Evolutionary conservation across 352 stramenopile genomes (phyloP), one percentile per base, ranked within the genome.

Genomic region (Pythium apleroticum): DNA sequence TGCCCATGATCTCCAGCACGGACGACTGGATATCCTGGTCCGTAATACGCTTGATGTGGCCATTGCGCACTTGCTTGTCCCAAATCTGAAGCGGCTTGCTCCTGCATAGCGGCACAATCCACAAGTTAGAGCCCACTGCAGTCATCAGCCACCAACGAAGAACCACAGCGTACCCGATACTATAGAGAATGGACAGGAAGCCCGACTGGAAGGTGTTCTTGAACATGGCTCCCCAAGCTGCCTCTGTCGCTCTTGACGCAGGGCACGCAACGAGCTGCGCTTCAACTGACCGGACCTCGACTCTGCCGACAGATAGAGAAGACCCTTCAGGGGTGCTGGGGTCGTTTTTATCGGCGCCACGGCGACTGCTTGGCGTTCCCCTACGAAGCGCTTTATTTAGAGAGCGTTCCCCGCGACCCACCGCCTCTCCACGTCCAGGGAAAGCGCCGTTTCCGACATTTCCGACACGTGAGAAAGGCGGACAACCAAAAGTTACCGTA

Each of bases 81-180:
- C 97, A 99, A 72, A 99, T 99, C 79, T 98, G 94, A 60, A 99
- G 87, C 45, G 96, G 97, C 62, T 99, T 99, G 73, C 92, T 98
- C 78, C 91, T 97, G 60, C 20, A 39, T 10, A 61, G 24, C 46
- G 2, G 12, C 24, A 37, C 25, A 19, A 24, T 46, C 43, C 49
- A 35, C 2, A 35, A 25, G n/a, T n/a, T n/a, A n/a, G n/a, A n/a
- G n/a, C n/a, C n/a, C n/a, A n/a, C n/a, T n/a, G n/a, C n/a, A n/a
- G n/a, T n/a, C n/a, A n/a, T n/a, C n/a, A n/a, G n/a, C n/a, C 22
- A 35, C 28, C 27, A 62, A 33, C 53, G n/a, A 24, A 24, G 17
- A 25, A 22, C 20, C 37, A 57, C 20, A 1, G 52, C 63, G 27
- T 64, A 91, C 86, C 96, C 97, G 68, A 99, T 99, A 64, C 89